Base-by-base conservation (phyloP, 768 basidiomycete species). In the Mycena indigotica region DNA sequence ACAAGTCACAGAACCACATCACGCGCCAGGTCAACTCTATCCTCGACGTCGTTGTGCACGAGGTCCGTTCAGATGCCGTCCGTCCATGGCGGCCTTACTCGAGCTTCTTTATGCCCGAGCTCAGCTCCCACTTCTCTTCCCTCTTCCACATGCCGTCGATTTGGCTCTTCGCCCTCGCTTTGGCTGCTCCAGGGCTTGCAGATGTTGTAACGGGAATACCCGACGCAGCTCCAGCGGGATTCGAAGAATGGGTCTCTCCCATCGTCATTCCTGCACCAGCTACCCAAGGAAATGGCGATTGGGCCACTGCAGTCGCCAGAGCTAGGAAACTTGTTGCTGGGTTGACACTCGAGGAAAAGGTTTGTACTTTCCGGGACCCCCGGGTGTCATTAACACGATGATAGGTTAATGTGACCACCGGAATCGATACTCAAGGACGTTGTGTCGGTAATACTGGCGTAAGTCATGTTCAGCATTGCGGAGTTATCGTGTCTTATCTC, bases 291-390 rank as follows among this genome's bases (percentile, higher is more conserved):
- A 40, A 26, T 3, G 56, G 40, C 5, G 49, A 57, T 21, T 62
- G 60, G 60, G 53, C 48, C 1, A 4, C 19, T 19, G 52, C 56
- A 8, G 57, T 50, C 30, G 25, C 45, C 13, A 41, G 48, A n/a
- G 59, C 56, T 2, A 26, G 29, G n/a, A n/a, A 28, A 3, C 52
- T 63, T 45, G 56, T 66, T 24, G 23, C 12, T 16, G 48, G 50
- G 3, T 50, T 73, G 17, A 67, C 70, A 1, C 57, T 71, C 0
- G 57, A 55, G 1, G 69, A 73, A 29, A 73, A 72, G 32, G 67
- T 72, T 28, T 5, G 25, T 28, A 21, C n/a, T 13, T 6, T 24
- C n/a, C 6, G 24, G 5, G 5, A 48, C 15, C 46, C 46, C 4
- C 32, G 32, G 17, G 32, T 35, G 15, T 48, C 25, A 6, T 26